Evolutionary conservation across 768 basidiomycete genomes (phyloP), one percentile per base, ranked within the genome.

Genomic region (Auriscalpium orientale): DNA sequence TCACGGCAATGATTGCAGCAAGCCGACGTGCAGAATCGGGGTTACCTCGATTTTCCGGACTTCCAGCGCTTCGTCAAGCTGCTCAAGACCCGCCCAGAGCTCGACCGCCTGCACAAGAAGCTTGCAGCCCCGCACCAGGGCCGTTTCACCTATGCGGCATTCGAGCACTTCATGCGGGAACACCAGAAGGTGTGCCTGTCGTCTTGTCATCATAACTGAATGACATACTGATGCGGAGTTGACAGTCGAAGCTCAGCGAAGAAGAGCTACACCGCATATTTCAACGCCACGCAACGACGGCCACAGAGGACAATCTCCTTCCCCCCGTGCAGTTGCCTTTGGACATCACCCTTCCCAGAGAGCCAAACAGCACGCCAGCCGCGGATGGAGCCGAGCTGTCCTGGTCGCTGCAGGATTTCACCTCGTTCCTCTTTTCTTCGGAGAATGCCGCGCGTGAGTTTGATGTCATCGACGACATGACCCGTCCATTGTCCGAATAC

Each of bases 41-140:
- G 79, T 0, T 81, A 78, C 58, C 80, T 97, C 35, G 83, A 91
- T 66, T 93, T 92, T 64, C 59, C 74, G 1, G 86, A 84, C 55
- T 98, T 95, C 68, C 85, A 88, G 61, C 75, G 72, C 12, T 92
- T 98, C 58, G 87, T 95, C 59, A 89, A 86, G 64, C 68, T 83
- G 35, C 78, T 97, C 55, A 95, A 93, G 67, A 76, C 79, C n/a
- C 82, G 95, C 15, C 85, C 89, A 0, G 95, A 98, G 49, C 68
- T 98, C 1, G 84, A 89, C 53, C 64, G 73, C 0, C 69, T 97
- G 8, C 88, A 85, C 68, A 71, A 71, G 57, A 71, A 67, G 34
- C 58, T 82, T 22, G 66, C 66, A 38, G 68, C 57, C 0, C 54
- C 60, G 35, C 59, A 65, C 8, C 56, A 70, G 2, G 76, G 76